phyloP scores from a whole-genome alignment of 352 stramenopile species.

The Globisporangium perplexum region DNA sequence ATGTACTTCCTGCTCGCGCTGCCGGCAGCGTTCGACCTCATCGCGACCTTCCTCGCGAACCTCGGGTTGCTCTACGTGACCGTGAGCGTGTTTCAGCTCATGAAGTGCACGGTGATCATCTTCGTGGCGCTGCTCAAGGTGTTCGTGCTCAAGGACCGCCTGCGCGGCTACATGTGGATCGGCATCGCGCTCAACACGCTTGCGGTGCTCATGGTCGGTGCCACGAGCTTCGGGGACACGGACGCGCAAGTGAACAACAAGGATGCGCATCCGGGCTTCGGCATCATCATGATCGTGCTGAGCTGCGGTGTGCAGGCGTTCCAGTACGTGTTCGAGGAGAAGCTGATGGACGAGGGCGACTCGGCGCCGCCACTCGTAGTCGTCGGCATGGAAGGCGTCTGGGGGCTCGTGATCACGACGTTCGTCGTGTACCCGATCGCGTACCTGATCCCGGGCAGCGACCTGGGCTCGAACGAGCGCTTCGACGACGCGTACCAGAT shows the following conservation, averaged over 20 bases:
- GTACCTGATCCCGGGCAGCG: conserved; percentile 87
- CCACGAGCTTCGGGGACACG: conserved; percentile 89
- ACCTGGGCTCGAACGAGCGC: conserved; percentile 93
- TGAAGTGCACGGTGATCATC: conserved; percentile 93
- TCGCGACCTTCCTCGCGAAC: conserved; percentile 93
- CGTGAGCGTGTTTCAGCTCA: conserved; percentile 86
- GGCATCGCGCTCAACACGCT: conserved; percentile 95
- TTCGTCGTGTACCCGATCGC: conserved; percentile 93
- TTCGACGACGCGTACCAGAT: conserved; percentile 79
- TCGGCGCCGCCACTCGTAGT: conserved; percentile 91
- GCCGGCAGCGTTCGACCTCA: conserved; percentile 91
- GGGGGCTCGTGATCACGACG: conserved; percentile 92
- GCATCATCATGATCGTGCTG: conserved; percentile 92
- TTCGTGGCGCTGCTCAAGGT: conserved; percentile 97
- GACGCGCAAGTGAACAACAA: conserved; percentile 58
- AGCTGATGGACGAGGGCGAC: conserved; percentile 94
- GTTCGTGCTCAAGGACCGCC: conserved; percentile 86
- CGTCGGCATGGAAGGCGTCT: conserved; percentile 95
- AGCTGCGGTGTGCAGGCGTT: conserved; percentile 93
- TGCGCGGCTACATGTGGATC: conserved; percentile 95
- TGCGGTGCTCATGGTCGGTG: conserved; percentile 89
- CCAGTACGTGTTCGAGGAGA: conserved; percentile 98
- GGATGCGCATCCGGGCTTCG: conserved; percentile 76
- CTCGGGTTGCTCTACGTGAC: conserved; percentile 91
- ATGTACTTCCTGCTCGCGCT: conserved; percentile 95